Percentiles rank a stretch among this genome's conserved stretches.
Conservation (phyloP, 78 protist species). For the Diacronema lutheri region DNA sequence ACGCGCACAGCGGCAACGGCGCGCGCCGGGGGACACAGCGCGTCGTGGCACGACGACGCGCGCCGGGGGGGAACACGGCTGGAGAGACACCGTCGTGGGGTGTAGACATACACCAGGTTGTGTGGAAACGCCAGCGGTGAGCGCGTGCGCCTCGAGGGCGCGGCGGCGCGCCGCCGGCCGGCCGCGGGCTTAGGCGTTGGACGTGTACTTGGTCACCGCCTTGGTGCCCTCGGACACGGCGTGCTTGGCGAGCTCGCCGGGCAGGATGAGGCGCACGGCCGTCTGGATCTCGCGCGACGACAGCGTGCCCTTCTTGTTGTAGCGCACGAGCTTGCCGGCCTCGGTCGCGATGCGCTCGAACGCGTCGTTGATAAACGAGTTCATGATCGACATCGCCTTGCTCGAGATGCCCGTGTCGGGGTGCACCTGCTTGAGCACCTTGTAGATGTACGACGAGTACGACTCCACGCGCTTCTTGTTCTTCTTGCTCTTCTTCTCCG, state of each 20-base stretch:
- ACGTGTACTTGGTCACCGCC: constrained; percentile 62
- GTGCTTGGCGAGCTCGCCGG: constrained; percentile 93
- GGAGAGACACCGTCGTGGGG: too few relatives aligned
- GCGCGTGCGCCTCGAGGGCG: too few relatives aligned
- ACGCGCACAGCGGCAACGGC: too few relatives aligned
- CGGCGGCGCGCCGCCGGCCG: too few relatives aligned
- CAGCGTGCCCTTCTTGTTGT: constrained; percentile 57
- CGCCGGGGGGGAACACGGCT: too few relatives aligned
- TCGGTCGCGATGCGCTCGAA: constrained; percentile 83
- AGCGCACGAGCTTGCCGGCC: constrained; percentile 72
- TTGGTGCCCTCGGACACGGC: constrained; percentile 90
- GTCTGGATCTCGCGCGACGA: constrained; percentile 78
- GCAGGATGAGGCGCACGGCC: constrained; percentile 83
- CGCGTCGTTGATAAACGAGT: constrained; percentile 81
- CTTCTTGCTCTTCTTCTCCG: too few relatives aligned
- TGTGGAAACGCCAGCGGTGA: too few relatives aligned
- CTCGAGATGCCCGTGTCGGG: constrained; percentile 78
- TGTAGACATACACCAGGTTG: too few relatives aligned
- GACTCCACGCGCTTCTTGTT: too few relatives aligned
- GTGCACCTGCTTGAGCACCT: constrained; percentile 78
- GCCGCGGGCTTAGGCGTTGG: too few relatives aligned
- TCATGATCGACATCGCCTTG: constrained; percentile 79
- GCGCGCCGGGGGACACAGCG: too few relatives aligned
- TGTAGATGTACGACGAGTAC: constrained; percentile 65
- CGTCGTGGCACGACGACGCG: too few relatives aligned